A percentile compares a stretch with the other conserved stretches of the same genome.
These are phyloP conservation scores for Exophiala phaeomuriformis DNA, from an alignment of 2,329 filamentous ascomycete genomes.

Conservation along the genomic window DNA sequence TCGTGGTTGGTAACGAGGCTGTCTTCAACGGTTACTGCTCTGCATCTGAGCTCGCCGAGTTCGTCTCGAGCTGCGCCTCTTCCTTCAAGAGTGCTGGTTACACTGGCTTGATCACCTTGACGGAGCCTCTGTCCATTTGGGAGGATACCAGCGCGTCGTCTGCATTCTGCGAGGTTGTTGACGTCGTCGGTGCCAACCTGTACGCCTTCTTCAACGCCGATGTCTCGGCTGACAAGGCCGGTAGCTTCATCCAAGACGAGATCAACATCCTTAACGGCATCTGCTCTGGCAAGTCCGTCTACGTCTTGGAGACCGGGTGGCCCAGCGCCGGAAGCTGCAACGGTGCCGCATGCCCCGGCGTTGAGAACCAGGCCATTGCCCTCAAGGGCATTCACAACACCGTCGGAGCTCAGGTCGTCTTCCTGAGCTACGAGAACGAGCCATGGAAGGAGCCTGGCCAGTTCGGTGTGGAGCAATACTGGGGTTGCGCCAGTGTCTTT, in stretches of 20 bases:
- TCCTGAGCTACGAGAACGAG: slow-evolving; percentile 78
- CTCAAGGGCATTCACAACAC: slow-evolving; percentile 61
- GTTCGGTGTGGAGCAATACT: slow-evolving; percentile 71
- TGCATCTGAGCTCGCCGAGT: slow-evolving; percentile 56
- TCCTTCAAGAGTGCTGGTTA: slow-evolving; percentile 60
- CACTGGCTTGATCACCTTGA: slow-evolving; percentile 69
- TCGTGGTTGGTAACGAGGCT: slow-evolving; percentile 88
- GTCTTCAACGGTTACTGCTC: slow-evolving; percentile 66
- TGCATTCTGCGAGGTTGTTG: slow-evolving; percentile 64
- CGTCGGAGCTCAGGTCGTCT: slow-evolving; percentile 62
- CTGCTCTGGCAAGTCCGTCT: slow-evolving; percentile 64
- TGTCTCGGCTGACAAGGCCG: slow-evolving; percentile 57
- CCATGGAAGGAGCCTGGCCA: slow-evolving; percentile 67
- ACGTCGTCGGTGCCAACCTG: slow-evolving; percentile 77
- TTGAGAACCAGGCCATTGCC: slow-evolving; percentile 60
- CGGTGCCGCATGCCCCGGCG: slow-evolving; percentile 63
- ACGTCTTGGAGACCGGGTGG: slow-evolving; percentile 91
- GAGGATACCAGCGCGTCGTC: slow-evolving; percentile 41
- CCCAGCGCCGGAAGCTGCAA: slow-evolving; percentile 64
- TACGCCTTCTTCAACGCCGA: slow-evolving; percentile 88
- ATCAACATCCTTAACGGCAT: slow-evolving; percentile 61
- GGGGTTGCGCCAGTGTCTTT: slow-evolving; percentile 58
- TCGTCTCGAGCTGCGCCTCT: slow-evolving; percentile 61
- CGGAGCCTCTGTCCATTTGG: slow-evolving; percentile 77
- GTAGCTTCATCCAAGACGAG: slow-evolving; percentile 67